Base-by-base conservation (phyloP, 805 yeast species). In the Ogataea salicorniae region DNA sequence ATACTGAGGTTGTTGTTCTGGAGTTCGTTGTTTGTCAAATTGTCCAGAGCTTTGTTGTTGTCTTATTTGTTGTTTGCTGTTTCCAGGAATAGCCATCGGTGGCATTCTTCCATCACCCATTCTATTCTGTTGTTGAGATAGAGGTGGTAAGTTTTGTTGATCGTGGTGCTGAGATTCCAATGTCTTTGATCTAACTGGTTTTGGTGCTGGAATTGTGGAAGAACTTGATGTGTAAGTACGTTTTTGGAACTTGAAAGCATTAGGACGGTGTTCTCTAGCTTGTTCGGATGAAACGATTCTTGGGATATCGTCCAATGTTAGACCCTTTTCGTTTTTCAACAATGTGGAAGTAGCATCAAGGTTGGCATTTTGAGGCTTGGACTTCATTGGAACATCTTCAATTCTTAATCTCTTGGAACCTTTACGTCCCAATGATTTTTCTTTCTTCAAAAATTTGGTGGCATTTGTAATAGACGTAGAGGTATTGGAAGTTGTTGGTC, bases 211-310 rank as follows among this genome's bases (percentile, higher is more conserved):
- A 13, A 64, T 68, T 63, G 57, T 72, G 59, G 61, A 72, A 52
- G 50, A 72, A 52, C 62, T 49, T 1, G 62, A 54, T 22, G 63
- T 55, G 42, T 57, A 61, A 23, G 58, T 50, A 45, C 68, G 55
- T 41, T 80, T 81, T 60, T 86, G 91, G 66, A 86, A 95, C 49
- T 85, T 83, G 68, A 85, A 91, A 0, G 97, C 96, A 65, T 90
- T 90, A 2, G 97, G 97, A 48, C 96, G 76, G 60, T 87, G 84
- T 51, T 88, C 96, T 53, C 97, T 74, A 0, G 98, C 96, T 65
- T 92, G 97, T 59, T 94, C 97, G 9, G 96, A 92, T 2, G 97
- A 96, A 7, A 94, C 97, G 61, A 94, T 92, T 54, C 98, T 76
- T 7, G 98, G 96, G 57, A 94, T 94, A 66, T 94, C 99, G 66